A percentile compares a stretch with the other conserved stretches of the same genome.
These are phyloP conservation scores for Neofusicoccum sp. DNA, from an alignment of 2,329 filamentous ascomycete genomes.

Conservation along the genomic window DNA sequence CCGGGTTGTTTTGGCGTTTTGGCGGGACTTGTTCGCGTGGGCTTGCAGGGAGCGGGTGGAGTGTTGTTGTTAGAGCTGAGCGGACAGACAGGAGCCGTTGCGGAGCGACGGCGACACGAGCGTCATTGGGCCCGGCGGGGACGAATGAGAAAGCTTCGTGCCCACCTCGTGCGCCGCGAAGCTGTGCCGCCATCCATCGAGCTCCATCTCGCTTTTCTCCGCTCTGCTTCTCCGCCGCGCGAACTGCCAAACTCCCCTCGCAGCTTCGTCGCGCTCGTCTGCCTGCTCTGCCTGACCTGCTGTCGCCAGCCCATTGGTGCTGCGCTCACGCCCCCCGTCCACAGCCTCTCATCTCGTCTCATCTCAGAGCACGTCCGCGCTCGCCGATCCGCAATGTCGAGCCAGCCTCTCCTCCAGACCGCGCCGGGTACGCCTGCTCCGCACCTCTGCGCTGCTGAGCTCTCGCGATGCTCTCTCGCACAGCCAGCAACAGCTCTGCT, in stretches of 20 bases:
- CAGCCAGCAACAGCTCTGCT: constrained; percentile 20
- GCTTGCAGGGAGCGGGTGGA: constrained; percentile 3
- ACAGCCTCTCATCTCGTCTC: too few species aligned
- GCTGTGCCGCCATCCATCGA: background rate
- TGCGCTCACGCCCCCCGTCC: background rate
- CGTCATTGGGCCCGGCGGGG: constrained; percentile 6
- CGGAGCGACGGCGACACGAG: background rate
- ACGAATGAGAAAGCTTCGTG: constrained; percentile 1
- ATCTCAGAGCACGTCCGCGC: constrained; percentile 10
- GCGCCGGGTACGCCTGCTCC: constrained; percentile 67
- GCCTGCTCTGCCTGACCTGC: background rate
- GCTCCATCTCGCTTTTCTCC: background rate
- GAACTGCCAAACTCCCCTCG: background rate
- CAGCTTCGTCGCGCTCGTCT: background rate
- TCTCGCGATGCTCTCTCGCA: background rate
- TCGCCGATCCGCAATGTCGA: constrained; percentile 69
- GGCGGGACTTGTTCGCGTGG: background rate
- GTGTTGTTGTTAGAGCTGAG: constrained; percentile 13
- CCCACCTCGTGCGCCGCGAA: background rate
- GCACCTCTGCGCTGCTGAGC: background rate
- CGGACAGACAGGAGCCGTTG: background rate
- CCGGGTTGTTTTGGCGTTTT: background rate
- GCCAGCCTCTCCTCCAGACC: constrained; percentile 91
- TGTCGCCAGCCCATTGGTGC: background rate
- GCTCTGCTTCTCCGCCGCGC: background rate